Evolutionary conservation across 148 eudicot species (phyloP), one percentile per base, ranked within the genome.

Genomic region (Salicornia ramosissima): DNA sequence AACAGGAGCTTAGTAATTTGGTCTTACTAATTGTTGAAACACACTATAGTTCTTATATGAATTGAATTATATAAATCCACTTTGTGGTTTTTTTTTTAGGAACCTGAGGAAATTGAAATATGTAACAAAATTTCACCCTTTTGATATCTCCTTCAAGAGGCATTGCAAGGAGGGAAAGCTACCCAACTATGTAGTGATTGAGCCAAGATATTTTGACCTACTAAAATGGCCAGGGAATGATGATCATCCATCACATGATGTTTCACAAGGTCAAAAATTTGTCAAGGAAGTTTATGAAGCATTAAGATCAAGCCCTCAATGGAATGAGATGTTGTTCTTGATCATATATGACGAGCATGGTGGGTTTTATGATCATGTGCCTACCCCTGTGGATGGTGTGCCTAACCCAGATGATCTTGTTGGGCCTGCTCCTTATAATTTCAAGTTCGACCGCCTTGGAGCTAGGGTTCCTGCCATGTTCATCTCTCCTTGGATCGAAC

Each of bases 161-260:
- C 87, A 92, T 39, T 90, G 96, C 80, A 79, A 90, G 66, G 55
- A 78, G 25, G 98, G 98, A 24, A 88, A 82, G 71, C 86, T 92
- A 26, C 98, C 98, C 31, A 92, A 92, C 72, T 92, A 92, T 14
- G 91, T 85, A 1, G 98, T 92, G 3, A 72, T 92, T 5, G 98
- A 92, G 25, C 96, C 85, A 68, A 75, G 91, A 65, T 92, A 83
- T 63, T 85, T 83, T 12, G 96, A 83, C 74, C 50, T 82, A 0
- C 85, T 82, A 77, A 31, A 75, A 10, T 26, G 86, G 5, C 91
- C 94, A 0, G 98, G 88, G 2, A 92, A 90, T 49, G 98, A 92
- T 59, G 98, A 90, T 73, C 98, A 92, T 74, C 96, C 98, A 12
- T 86, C 85, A 10, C 87, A 85, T 53, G 86, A 85, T 64, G 75